These are phyloP conservation scores for Podosphaera xanthii DNA, from an alignment of 2,329 filamentous ascomycete species.

Conservation along the genomic window DNA sequence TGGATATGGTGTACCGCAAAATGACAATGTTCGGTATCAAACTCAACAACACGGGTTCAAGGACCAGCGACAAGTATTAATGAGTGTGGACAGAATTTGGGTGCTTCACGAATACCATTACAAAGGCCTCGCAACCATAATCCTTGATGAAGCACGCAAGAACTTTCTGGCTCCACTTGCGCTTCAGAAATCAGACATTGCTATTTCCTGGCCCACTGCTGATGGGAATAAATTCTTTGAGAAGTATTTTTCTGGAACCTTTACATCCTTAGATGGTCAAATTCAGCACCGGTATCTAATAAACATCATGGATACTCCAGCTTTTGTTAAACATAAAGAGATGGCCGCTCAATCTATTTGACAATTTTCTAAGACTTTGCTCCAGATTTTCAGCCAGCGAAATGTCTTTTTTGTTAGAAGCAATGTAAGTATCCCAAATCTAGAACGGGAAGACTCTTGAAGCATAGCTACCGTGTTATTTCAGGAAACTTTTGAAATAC, in stretches of 20 bases:
- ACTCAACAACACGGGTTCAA: neutral
- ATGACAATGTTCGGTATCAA: neutral
- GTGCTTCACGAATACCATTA: slow-evolving; percentile 31
- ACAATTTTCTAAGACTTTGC: no score
- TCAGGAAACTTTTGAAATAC: no score
- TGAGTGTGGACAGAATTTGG: slow-evolving; percentile 44
- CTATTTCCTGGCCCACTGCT: slow-evolving; percentile 44
- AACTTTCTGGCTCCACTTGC: slow-evolving; percentile 31
- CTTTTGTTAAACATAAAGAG: neutral
- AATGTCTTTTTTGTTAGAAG: no score
- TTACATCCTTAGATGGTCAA: neutral
- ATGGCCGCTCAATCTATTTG: no score
- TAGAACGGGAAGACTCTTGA: no score
- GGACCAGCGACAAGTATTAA: slow-evolving; percentile 19
- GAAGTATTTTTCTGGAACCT: neutral
- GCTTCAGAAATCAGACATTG: slow-evolving; percentile 30
- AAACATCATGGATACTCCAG: neutral
- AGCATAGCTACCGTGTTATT: no score
- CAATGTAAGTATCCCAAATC: no score
- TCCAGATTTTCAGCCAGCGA: no score
- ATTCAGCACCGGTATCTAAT: neutral
- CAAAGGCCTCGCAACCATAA: slow-evolving; percentile 30
- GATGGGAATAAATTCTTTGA: slow-evolving; percentile 31
- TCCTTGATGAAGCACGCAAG: slow-evolving; percentile 31
- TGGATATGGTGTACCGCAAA: neutral